A percentile compares a stretch with the other conserved stretches of the same genome.
Evolutionary conservation across 106 monocot species (phyloP).

Genomic region (Allium cepa): DNA sequence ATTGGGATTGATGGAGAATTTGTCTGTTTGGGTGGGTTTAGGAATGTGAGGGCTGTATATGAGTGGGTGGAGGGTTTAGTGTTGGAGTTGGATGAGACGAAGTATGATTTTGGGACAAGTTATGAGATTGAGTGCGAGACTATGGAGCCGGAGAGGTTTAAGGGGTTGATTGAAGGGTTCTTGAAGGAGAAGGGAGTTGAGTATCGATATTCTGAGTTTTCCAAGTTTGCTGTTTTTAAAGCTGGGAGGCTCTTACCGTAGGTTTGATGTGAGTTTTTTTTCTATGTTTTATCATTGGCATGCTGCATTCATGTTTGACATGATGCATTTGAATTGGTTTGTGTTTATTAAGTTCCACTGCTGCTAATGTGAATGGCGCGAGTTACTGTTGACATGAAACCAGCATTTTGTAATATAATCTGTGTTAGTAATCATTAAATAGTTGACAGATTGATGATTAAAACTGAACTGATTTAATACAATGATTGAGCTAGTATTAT

Average conservation of each 20-base stretch:
- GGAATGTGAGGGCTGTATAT: constrained; percentile 86
- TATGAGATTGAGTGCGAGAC: constrained; percentile 98
- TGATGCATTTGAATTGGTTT: too few relatives aligned
- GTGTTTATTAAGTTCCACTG: too few relatives aligned
- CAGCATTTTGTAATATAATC: too few relatives aligned
- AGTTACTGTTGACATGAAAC: too few relatives aligned
- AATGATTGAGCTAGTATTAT: too few relatives aligned
- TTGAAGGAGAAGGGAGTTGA: constrained; percentile 49
- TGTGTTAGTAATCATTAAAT: too few relatives aligned
- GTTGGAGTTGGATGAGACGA: constrained; percentile 93
- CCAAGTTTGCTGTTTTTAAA: constrained; percentile 77
- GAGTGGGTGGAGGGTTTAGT: constrained; percentile 63
- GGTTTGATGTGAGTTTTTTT: constrained; percentile 1
- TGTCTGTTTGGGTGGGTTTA: constrained; percentile 78
- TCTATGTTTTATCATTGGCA: too few relatives aligned
- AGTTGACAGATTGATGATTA: too few relatives aligned
- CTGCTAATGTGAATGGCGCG: too few relatives aligned
- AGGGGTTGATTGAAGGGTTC: constrained; percentile 67
- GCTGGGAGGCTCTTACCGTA: constrained; percentile 72
- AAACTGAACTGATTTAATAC: too few relatives aligned
- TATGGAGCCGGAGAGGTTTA: constrained; percentile 61
- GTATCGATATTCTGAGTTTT: constrained; percentile 50
- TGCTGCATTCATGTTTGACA: too few relatives aligned
- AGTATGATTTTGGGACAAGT: constrained; percentile 72
- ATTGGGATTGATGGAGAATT: constrained; percentile 27